These are phyloP conservation scores for Trichoderma harzianum DNA, from an alignment of 2,329 filamentous ascomycete species.

Conservation along the genomic window DNA sequence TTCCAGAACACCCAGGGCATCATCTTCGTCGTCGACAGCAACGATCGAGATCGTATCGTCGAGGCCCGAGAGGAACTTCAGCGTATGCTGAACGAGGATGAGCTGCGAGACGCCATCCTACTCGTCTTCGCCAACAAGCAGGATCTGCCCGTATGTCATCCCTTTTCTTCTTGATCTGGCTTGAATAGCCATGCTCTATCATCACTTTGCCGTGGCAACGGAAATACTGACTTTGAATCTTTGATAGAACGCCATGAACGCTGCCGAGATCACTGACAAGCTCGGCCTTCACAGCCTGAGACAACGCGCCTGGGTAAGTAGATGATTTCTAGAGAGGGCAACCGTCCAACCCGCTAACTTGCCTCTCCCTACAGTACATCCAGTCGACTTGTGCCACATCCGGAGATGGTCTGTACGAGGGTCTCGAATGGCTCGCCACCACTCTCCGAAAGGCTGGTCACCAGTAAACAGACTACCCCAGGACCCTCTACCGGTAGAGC, in stretches of 20 bases:
- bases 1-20: constrained; percentile 99
- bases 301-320: constrained; percentile 95
- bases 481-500: constrained; percentile 32
- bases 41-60: constrained; percentile 96
- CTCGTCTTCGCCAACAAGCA: constrained; percentile 99
- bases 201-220: background rate
- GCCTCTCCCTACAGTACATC: constrained; percentile 68
- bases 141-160: constrained; percentile 81
- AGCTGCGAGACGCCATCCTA: constrained; percentile 94
- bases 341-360: background rate
- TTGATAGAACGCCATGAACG: constrained; percentile 94
- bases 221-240: constrained; percentile 18
- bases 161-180: background rate
- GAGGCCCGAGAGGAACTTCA: constrained; percentile 96
- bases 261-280: constrained; percentile 99
- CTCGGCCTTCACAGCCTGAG: constrained; percentile 98
- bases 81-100: constrained; percentile 97
- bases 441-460: constrained; percentile 74
- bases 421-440: constrained; percentile 88
- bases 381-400: constrained; percentile 99
- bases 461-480: constrained; percentile 48
- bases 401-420: constrained; percentile 98
- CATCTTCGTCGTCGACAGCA: constrained; percentile 99
- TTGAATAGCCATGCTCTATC: background rate
- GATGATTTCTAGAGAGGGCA: background rate